A percentile compares a stretch with the other conserved stretches of the same genome.
Evolutionary conservation across 441 rosid species (phyloP).

Genomic region (Oxalis stricta): DNA sequence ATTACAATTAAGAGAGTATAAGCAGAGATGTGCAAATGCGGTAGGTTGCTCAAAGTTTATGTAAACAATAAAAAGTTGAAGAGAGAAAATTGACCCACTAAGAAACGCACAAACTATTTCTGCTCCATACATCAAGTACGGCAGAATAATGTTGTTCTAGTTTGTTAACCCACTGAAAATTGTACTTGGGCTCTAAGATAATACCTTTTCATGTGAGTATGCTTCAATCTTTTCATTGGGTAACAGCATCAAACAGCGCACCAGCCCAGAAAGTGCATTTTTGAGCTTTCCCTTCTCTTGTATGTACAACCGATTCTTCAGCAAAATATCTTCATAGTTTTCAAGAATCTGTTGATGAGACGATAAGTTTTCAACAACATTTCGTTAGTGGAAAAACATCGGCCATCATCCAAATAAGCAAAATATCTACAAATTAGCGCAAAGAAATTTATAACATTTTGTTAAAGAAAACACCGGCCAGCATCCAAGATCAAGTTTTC

Average conservation of each 20-base stretch:
- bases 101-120: no score
- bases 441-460: no score
- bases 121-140: no score
- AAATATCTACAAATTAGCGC: no score
- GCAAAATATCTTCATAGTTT: constrained; percentile 59
- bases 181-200: constrained; percentile 6
- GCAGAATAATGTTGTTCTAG: no score
- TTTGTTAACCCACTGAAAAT: no score
- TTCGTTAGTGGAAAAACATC: no score
- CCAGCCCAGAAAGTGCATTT: constrained; percentile 55
- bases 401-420: no score
- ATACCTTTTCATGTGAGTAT: constrained; percentile 33
- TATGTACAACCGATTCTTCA: constrained; percentile 45
- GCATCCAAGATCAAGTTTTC: not conserved
- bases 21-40: constrained; percentile 2
- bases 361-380: no score
- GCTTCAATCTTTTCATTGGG: constrained; percentile 28
- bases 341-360: constrained; percentile 50
- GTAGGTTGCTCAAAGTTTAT: not conserved
- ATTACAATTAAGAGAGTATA: not conserved
- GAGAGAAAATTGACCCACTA: no score
- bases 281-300: constrained; percentile 71
- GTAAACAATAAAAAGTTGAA: not conserved
- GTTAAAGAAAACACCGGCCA: not conserved
- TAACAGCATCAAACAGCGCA: constrained; percentile 58